Conservation (phyloP, 371 early-diverging fungal species). For the Fennellomyces sp. region DNA sequence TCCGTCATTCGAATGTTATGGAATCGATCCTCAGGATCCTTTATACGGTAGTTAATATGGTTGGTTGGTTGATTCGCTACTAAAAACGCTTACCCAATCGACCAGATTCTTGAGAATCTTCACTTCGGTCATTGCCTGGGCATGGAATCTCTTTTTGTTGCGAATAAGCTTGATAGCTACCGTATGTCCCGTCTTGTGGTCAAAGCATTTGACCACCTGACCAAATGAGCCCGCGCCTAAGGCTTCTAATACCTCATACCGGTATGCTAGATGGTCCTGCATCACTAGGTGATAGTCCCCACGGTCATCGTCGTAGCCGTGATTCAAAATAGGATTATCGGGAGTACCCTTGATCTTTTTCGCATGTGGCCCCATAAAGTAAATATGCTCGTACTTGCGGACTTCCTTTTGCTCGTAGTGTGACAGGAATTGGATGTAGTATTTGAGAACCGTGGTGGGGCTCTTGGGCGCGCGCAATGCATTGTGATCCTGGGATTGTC, state of each 20-base stretch:
- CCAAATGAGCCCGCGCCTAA: slow-evolving; percentile 99
- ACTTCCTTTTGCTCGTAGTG: slow-evolving; percentile 83
- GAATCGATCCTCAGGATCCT: slow-evolving; percentile 85
- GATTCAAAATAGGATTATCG: slow-evolving; percentile 48
- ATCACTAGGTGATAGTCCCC: slow-evolving; percentile 88
- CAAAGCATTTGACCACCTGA: slow-evolving; percentile 92
- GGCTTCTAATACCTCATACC: slow-evolving; percentile 88
- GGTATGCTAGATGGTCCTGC: slow-evolving; percentile 89
- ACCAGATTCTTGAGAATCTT: slow-evolving; percentile 81
- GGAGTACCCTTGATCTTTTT: slow-evolving; percentile 42
- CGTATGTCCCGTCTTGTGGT: slow-evolving; percentile 84
- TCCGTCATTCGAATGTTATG: slow-evolving; percentile 89
- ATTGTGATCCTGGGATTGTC: background rate
- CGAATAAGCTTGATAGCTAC: slow-evolving; percentile 97
- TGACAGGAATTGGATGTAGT: slow-evolving; percentile 61
- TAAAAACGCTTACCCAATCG: slow-evolving; percentile 70
- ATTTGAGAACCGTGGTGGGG: slow-evolving; percentile 37
- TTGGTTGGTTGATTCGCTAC: no score
- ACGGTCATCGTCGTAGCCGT: slow-evolving; percentile 88
- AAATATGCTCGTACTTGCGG: slow-evolving; percentile 70
- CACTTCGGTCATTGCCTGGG: slow-evolving; percentile 94
- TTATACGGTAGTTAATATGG: background rate
- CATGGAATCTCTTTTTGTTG: slow-evolving; percentile 94
- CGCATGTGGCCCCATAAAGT: slow-evolving; percentile 75
- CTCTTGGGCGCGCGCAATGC: slow-evolving; percentile 25